Conservation (phyloP, 1,139 yeast genomes). For the Protomyces arabidopsidicola region DNA sequence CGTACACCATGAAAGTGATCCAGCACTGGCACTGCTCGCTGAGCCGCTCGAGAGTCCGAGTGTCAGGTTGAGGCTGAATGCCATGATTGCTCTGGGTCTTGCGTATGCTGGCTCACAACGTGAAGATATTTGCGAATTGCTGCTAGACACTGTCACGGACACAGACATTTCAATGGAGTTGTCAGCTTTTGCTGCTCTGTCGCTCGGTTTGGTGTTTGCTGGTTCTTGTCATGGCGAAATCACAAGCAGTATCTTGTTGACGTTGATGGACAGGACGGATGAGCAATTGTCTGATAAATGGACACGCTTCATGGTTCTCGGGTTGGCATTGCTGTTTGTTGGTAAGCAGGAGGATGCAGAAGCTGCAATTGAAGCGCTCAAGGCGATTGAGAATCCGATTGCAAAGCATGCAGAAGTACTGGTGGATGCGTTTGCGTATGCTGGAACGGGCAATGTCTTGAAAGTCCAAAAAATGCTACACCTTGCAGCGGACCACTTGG, state of each 20-base stretch:
- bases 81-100: conserved; percentile 86
- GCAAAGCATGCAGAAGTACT: conserved; percentile 83
- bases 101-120: conserved; percentile 94
- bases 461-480: conserved; percentile 88
- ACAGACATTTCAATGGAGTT: conserved; percentile 68
- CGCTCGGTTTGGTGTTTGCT: conserved; percentile 90
- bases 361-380: conserved; percentile 88
- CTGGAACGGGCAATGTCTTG: conserved; percentile 96
- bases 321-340: conserved; percentile 85
- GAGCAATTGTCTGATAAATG: conserved; percentile 76
- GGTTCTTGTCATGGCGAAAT: conserved; percentile 95
- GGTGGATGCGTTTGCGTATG: conserved; percentile 89
- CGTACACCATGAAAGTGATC: conserved; percentile 93
- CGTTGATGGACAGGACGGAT: conserved; percentile 78
- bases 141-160: conserved; percentile 85
- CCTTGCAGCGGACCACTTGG: conserved; percentile 54
- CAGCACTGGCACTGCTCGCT: conserved; percentile 70
- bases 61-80: conserved; percentile 63
- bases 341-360: conserved; percentile 89
- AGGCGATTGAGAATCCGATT: conserved; percentile 93
- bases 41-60: conserved; percentile 63
- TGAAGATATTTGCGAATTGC: conserved; percentile 70
- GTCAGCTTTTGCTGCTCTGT: conserved; percentile 80
- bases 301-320: conserved; percentile 85
- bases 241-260: conserved; percentile 83